Evolutionary conservation across 176 grass and related monocot genomes (phyloP), one percentile per base, ranked within the genome.

Genomic region (Urochloa ruziziensis): DNA sequence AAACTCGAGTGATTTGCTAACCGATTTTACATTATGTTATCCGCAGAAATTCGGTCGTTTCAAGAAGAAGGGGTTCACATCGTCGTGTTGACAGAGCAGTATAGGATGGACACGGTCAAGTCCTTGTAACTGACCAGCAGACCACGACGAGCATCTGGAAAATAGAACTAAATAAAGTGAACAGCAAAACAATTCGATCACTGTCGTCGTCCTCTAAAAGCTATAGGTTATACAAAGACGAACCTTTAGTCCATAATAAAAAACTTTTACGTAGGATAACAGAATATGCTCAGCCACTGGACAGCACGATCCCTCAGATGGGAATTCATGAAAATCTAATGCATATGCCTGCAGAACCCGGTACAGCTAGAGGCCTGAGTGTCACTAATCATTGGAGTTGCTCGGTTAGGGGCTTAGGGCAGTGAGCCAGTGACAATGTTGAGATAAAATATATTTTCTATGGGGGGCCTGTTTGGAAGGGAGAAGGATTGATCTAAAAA

Each of bases 341-440:
- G 28, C 49, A 68, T 35, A 68, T 35, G 30, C 9, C 77, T n/a
- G 40, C n/a, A 59, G 42, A 62, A 51, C 24, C 35, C 23, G 10
- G 58, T 66, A 53, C 46, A 65, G 77, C 60, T 73, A 88, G 53
- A 73, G 69, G 37, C 40, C 28, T 37, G 57, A 36, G 7, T 48
- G 81, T 73, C 80, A 79, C 58, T 81, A 47, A 84, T 84, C 67
- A 88, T 88, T 63, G 28, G 73, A 21, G 33, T 57, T 8, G 30
- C 34, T 37, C 16, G 0, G 29, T 71, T 68, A 23, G 18, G 3
- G 24, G 15, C 44, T 37, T 37, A 6, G 19, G 2, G 28, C 63
- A 67, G n/a, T n/a, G n/a, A n/a, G n/a, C n/a, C n/a, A n/a, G n/a
- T n/a, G n/a, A n/a, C n/a, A n/a, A n/a, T n/a, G n/a, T n/a, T n/a